Conservation (phyloP, 1,284 basidiomycete species). For the Somion occarium region DNA sequence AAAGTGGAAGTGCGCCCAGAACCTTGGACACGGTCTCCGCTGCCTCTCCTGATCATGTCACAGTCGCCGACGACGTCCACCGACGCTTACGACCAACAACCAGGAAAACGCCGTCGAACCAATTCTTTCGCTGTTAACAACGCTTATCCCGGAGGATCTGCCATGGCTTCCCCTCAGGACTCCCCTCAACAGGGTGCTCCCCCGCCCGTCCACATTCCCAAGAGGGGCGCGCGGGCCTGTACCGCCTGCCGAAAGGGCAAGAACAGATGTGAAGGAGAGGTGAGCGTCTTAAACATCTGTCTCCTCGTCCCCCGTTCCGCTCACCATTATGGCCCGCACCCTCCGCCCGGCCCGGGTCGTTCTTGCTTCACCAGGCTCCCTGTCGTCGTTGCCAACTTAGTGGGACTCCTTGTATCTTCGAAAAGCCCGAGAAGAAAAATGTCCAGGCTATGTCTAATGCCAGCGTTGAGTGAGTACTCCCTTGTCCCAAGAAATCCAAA, state of each 20-base stretch:
- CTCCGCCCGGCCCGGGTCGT: constrained; percentile 57
- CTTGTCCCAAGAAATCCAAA: constrained; percentile 8
- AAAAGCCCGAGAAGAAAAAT: constrained; percentile 86
- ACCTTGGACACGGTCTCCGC: neutral
- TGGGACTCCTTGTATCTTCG: constrained; percentile 83
- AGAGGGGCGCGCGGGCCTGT: constrained; percentile 75
- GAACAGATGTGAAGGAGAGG: constrained; percentile 90
- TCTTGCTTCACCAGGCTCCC: constrained; percentile 53
- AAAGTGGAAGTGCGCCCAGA: neutral
- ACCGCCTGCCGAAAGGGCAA: constrained; percentile 86
- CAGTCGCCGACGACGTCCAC: constrained; percentile 31
- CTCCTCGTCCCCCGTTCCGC: constrained; percentile 18
- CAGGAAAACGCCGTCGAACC: constrained; percentile 27
- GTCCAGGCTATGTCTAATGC: constrained; percentile 52
- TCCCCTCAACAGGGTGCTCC: constrained; percentile 14
- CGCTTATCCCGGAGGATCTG: constrained; percentile 17
- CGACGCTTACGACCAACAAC: constrained; percentile 20
- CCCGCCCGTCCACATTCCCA: constrained; percentile 57
- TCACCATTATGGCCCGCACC: constrained; percentile 44
- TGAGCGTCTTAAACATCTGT: constrained; percentile 32
- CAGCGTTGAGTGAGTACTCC: constrained; percentile 63
- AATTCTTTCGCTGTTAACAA: constrained; percentile 18
- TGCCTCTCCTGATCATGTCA: constrained; percentile 25
- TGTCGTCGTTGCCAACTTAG: constrained; percentile 87
- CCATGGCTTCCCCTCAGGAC: constrained; percentile 18